These are phyloP conservation scores for Termitomyces sp. DNA, from an alignment of 768 basidiomycete species.

Conservation along the genomic window DNA sequence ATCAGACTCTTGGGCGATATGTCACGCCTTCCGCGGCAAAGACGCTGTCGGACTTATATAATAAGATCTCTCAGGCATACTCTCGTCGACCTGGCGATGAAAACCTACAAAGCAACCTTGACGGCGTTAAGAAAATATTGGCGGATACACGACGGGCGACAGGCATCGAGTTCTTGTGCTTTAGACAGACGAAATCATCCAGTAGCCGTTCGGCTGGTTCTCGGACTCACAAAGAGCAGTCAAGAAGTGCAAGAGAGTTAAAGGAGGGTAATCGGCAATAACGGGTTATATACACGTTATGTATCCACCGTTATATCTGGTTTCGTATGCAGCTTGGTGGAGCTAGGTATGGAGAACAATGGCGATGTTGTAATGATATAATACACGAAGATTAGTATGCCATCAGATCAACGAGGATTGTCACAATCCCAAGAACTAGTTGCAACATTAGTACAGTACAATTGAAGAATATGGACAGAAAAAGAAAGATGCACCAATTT, in stretches of 20 bases:
- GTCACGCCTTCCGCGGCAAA: constrained; percentile 76
- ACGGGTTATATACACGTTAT: neutral
- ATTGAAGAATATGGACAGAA: neutral
- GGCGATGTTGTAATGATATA: neutral
- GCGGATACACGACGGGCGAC: constrained; percentile 87
- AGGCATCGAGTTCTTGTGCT: constrained; percentile 92
- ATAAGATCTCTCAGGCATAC: constrained; percentile 92
- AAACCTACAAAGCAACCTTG: constrained; percentile 81
- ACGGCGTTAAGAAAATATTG: constrained; percentile 87
- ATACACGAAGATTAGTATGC: constrained; percentile 24
- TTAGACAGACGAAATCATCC: constrained; percentile 61
- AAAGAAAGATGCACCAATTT: constrained; percentile 53
- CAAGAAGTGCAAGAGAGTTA: constrained; percentile 14
- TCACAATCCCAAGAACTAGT: constrained; percentile 81
- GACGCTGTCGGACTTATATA: constrained; percentile 88
- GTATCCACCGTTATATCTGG: neutral
- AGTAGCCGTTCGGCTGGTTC: constrained; percentile 18
- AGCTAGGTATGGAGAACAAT: neutral
- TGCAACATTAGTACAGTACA: neutral
- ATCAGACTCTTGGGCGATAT: constrained; percentile 89
- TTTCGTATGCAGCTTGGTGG: neutral
- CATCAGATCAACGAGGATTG: constrained; percentile 82
- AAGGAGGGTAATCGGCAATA: constrained; percentile 9
- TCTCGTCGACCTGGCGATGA: constrained; percentile 78
- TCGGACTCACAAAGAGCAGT: constrained; percentile 15